A percentile compares a stretch with the other conserved stretches of the same genome.
phyloP scores from a whole-genome alignment of 2,329 filamentous ascomycete genomes.

The Aureobasidium pullulans region DNA sequence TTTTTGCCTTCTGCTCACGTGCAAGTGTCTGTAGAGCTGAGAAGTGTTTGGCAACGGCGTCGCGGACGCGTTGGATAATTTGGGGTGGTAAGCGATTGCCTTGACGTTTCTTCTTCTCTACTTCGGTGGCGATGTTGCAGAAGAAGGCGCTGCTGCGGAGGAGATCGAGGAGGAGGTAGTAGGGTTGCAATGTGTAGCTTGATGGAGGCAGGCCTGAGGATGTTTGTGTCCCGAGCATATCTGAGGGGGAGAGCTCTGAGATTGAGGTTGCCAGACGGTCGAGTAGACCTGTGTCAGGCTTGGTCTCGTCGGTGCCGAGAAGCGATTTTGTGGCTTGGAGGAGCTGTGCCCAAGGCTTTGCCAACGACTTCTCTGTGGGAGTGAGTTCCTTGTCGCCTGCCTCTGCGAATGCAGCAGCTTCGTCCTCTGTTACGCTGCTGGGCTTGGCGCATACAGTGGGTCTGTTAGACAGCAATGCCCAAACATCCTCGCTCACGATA shows the following conservation, averaged over 20 bases:
- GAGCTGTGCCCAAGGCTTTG: slow-evolving; percentile 2
- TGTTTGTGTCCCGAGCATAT: slow-evolving; percentile 6
- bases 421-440: slow-evolving; percentile 13
- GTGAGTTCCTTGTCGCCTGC: slow-evolving; percentile 2
- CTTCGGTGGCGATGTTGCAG: slow-evolving; percentile 16
- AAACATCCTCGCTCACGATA: slow-evolving; percentile 17
- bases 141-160: slow-evolving; percentile 22
- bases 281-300: not conserved
- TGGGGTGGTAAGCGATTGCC: not conserved
- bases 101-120: slow-evolving; percentile 9
- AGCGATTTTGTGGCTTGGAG: slow-evolving; percentile 8
- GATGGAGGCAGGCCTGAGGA: slow-evolving; percentile 12
- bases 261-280: not conserved
- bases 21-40: slow-evolving; percentile 21
- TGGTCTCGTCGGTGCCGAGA: not conserved
- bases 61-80: slow-evolving; percentile 17
- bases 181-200: slow-evolving; percentile 15
- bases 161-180: slow-evolving; percentile 21
- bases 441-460: slow-evolving; percentile 10
- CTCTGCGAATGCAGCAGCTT: slow-evolving; percentile 5
- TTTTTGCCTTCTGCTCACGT: slow-evolving; percentile 16
- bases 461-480: slow-evolving; percentile 8
- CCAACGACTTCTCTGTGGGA: slow-evolving; percentile 1
- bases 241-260: not conserved
- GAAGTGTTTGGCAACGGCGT: slow-evolving; percentile 17